A percentile compares a stretch with the other conserved stretches of the same genome.
phyloP scores from a whole-genome alignment of 2,329 filamentous ascomycete genomes.

The Colletotrichum shisoi region DNA sequence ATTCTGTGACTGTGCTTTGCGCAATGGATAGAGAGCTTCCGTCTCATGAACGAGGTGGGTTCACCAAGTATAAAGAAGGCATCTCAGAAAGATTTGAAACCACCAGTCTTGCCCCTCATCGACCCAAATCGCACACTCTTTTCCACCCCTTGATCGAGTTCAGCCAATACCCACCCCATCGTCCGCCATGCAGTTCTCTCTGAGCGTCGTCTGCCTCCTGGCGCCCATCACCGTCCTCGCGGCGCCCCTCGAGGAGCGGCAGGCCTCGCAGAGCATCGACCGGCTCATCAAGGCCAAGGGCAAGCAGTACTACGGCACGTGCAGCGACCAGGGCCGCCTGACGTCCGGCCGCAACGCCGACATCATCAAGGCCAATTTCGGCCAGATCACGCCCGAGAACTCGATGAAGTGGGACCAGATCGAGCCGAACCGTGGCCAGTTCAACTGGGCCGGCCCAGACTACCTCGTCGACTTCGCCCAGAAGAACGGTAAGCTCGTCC shows the following conservation, averaged over 20 bases:
- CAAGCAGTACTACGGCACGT: slow-evolving; percentile 71
- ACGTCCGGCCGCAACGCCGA: slow-evolving; percentile 58
- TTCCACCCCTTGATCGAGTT: background rate
- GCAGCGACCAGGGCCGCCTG: slow-evolving; percentile 63
- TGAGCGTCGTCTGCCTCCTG: slow-evolving; percentile 47
- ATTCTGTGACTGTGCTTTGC: background rate
- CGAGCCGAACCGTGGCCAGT: slow-evolving; percentile 58
- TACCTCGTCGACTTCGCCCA: slow-evolving; percentile 66
- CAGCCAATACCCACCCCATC: background rate
- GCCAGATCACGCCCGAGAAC: slow-evolving; percentile 73
- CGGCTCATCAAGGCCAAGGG: slow-evolving; percentile 66
- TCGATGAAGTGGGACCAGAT: slow-evolving; percentile 73
- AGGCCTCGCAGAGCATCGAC: slow-evolving; percentile 60
- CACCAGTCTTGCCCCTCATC: too few species aligned
- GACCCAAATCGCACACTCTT: background rate
- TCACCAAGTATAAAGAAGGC: background rate
- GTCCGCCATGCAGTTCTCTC: slow-evolving; percentile 41
- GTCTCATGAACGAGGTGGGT: too few species aligned
- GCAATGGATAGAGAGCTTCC: background rate
- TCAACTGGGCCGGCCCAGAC: slow-evolving; percentile 66
- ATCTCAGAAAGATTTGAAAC: background rate
- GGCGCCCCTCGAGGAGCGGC: slow-evolving; percentile 48
- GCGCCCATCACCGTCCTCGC: slow-evolving; percentile 51
- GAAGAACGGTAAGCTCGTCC: slow-evolving; percentile 64
- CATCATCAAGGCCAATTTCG: slow-evolving; percentile 68